Conservation (phyloP, 306 rosid species). For the Albizia julibrissin region DNA sequence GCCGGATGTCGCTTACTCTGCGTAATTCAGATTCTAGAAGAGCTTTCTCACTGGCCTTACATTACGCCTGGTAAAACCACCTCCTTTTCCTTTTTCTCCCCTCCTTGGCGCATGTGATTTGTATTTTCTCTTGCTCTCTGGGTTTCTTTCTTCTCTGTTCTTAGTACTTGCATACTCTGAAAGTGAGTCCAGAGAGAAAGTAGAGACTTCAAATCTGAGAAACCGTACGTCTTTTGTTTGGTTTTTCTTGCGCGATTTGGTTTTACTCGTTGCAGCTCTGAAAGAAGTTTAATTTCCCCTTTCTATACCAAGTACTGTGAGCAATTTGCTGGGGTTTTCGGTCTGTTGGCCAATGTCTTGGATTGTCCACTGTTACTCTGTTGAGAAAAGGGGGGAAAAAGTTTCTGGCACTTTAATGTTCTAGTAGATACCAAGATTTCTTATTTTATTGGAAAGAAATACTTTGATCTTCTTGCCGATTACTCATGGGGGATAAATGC, state of each 20-base stretch:
- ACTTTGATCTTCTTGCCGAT: not conserved
- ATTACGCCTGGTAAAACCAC: conserved; percentile 13
- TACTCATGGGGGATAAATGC: conserved; percentile 28
- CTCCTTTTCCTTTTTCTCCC: not conserved
- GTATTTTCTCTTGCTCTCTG: not conserved
- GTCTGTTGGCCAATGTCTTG: not conserved
- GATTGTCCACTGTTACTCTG: conserved; percentile 8
- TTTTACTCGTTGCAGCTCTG: not conserved
- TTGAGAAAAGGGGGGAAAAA: not conserved
- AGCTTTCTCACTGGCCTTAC: not conserved
- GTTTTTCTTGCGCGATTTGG: not conserved
- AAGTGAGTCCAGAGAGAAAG: not conserved
- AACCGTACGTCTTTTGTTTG: not conserved
- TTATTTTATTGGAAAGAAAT: not conserved
- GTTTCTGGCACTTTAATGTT: not conserved
- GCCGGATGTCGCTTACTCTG: conserved; percentile 53
- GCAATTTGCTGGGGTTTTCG: conserved; percentile 14
- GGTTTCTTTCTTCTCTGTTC: not conserved
- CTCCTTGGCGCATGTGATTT: conserved; percentile 29
- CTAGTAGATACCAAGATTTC: not conserved
- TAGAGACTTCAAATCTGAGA: conserved; percentile 12
- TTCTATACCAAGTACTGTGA: not conserved
- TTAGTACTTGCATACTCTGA: not conserved
- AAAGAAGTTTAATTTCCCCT: conserved; percentile 7
- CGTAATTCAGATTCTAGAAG: conserved; percentile 36